Percentiles rank a stretch among this genome's conserved stretches.
Evolutionary conservation across 2,329 filamentous ascomycete genomes (phyloP).

Genomic region (Canariomyces notabilis): DNA sequence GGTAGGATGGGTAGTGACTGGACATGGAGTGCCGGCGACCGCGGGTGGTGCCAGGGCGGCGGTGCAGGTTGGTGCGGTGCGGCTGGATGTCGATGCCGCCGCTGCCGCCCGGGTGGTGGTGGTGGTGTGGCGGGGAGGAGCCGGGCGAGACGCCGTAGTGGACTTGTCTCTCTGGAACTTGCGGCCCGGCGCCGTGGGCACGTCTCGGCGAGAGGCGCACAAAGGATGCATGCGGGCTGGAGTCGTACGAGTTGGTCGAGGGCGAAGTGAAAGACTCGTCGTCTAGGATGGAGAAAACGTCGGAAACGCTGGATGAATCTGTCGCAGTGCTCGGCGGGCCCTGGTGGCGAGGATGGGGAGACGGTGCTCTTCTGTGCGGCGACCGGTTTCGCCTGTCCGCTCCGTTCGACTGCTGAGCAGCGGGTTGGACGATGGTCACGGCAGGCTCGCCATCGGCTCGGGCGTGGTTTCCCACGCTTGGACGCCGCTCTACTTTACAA

Average conservation of each 20-base stretch:
- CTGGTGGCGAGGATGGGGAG: neutral
- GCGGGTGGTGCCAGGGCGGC: neutral
- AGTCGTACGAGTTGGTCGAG: neutral
- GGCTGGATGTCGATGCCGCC: conserved; percentile 2
- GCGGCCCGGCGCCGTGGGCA: neutral
- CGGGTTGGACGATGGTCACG: conserved; percentile 3
- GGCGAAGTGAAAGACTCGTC: conserved; percentile 5
- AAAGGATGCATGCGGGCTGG: neutral
- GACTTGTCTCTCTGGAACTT: neutral
- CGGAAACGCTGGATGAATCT: conserved; percentile 10
- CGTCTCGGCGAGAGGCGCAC: neutral
- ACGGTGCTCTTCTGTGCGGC: neutral
- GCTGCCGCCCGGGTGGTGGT: too few species aligned
- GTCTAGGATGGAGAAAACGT: conserved; percentile 1
- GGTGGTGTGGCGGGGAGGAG: neutral
- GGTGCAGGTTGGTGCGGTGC: neutral
- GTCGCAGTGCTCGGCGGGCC: conserved; percentile 10
- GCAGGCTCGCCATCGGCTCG: neutral
- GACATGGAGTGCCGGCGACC: conserved; percentile 1
- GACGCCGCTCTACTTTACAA: neutral
- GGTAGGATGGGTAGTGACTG: neutral
- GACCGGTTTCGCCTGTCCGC: neutral
- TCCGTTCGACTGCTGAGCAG: neutral
- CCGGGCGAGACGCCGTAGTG: conserved; percentile 9
- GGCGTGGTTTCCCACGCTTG: neutral